Conservation (phyloP, 805 yeast species). For the Candida rishiriensis region DNA sequence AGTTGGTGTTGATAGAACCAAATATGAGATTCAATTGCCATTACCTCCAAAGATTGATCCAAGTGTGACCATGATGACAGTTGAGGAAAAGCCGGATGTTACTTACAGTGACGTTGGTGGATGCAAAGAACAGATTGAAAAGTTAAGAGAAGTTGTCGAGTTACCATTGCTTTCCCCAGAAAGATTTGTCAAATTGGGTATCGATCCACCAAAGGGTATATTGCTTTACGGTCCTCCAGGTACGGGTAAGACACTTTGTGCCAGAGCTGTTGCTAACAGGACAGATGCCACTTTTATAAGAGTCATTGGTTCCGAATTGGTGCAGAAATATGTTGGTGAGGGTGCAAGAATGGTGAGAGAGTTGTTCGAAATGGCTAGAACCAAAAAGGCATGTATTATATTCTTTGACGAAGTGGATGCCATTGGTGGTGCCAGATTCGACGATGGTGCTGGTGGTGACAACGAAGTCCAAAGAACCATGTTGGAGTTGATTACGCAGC, state of each 20-base stretch:
- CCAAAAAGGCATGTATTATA: constrained; percentile 96
- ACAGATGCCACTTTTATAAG: constrained; percentile 98
- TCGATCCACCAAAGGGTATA: constrained; percentile 99
- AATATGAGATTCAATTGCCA: constrained; percentile 95
- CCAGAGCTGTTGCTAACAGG: constrained; percentile 98
- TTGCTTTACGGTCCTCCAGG: constrained; percentile 97
- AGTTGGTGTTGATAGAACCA: constrained; percentile 97
- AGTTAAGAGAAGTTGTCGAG: constrained; percentile 93
- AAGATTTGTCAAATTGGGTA: constrained; percentile 92
- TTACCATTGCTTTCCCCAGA: constrained; percentile 92
- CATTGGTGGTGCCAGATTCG: constrained; percentile 99
- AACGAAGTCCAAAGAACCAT: constrained; percentile 98
- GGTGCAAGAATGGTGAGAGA: constrained; percentile 99
- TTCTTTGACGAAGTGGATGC: constrained; percentile 99
- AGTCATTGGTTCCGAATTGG: constrained; percentile 97
- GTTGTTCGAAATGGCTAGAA: constrained; percentile 97
- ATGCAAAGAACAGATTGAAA: constrained; percentile 96
- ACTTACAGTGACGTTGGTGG: constrained; percentile 99
- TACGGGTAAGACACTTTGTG: constrained; percentile 97
- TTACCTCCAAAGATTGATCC: constrained; percentile 98
- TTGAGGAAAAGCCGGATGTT: constrained; percentile 98
- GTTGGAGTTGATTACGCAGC: constrained; percentile 95
- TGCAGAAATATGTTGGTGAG: constrained; percentile 98
- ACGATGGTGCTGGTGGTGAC: constrained; percentile 99
- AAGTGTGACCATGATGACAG: constrained; percentile 99